phyloP scores from a whole-genome alignment of 2,329 filamentous ascomycete genomes.

The Alternaria incomplexa region DNA sequence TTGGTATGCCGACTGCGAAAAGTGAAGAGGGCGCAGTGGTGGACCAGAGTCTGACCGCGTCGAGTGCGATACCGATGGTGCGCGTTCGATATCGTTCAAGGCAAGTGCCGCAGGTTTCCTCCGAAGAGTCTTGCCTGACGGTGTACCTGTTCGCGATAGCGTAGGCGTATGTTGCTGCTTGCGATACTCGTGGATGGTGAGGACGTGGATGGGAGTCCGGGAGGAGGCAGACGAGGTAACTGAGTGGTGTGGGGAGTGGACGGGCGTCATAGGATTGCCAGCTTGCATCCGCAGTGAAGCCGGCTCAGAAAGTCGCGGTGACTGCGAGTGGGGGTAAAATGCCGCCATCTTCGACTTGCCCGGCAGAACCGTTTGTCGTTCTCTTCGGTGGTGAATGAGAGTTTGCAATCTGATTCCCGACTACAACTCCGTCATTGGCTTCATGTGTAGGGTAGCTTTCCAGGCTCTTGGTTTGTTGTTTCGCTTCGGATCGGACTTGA shows the following conservation, averaged over 20 bases:
- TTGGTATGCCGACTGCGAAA: slow-evolving; percentile 40
- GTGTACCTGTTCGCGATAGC: slow-evolving; percentile 30
- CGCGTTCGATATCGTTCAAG: slow-evolving; percentile 41
- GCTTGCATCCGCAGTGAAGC: slow-evolving; percentile 25
- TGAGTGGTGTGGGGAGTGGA: slow-evolving; percentile 48
- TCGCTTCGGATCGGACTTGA: slow-evolving; percentile 11
- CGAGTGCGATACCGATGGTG: slow-evolving; percentile 22
- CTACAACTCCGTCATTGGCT: background rate
- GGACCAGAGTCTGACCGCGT: slow-evolving; percentile 17
- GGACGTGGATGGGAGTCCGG: slow-evolving; percentile 40
- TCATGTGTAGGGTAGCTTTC: slow-evolving; percentile 1
- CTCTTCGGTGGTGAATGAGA: background rate
- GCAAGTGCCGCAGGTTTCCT: slow-evolving; percentile 45
- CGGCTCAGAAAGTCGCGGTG: slow-evolving; percentile 25
- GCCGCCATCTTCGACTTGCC: slow-evolving; percentile 26
- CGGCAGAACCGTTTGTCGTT: background rate
- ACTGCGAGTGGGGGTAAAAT: slow-evolving; percentile 26
- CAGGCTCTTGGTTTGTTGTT: slow-evolving; percentile 10
- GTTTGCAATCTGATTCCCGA: background rate
- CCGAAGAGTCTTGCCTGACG: slow-evolving; percentile 42
- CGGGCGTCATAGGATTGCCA: slow-evolving; percentile 38
- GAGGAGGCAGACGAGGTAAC: slow-evolving; percentile 41
- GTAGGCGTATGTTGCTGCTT: slow-evolving; percentile 45
- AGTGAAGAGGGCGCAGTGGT: slow-evolving; percentile 29
- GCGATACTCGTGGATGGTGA: slow-evolving; percentile 51